Percentiles rank a stretch among this genome's conserved stretches.
Conservation (phyloP, 352 stramenopile genomes). For the Thraustotheca clavata region DNA sequence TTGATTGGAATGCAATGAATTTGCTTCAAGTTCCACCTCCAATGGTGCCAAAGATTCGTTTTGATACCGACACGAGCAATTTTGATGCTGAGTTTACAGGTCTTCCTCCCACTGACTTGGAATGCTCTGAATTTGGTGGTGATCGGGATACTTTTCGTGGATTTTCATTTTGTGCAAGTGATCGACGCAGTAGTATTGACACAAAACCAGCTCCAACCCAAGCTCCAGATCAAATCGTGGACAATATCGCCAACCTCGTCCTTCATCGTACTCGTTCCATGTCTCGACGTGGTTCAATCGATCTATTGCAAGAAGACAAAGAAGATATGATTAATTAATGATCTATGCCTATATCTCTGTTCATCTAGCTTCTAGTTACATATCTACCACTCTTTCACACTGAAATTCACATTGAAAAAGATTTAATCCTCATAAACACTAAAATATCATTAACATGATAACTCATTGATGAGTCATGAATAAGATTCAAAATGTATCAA, state of each 20-base stretch:
- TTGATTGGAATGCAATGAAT: conserved; percentile 92
- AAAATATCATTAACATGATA: too few species aligned
- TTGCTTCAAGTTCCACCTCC: conserved; percentile 84
- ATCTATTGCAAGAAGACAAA: neutral
- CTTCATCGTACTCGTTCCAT: conserved; percentile 17
- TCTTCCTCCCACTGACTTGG: conserved; percentile 50
- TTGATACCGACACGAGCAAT: conserved; percentile 89
- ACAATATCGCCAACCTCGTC: conserved; percentile 12
- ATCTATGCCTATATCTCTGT: neutral
- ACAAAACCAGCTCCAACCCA: neutral
- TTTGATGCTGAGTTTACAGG: conserved; percentile 91
- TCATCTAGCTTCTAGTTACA: too few species aligned
- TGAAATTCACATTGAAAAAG: too few species aligned
- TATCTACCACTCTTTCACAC: too few species aligned
- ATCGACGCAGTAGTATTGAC: conserved; percentile 15
- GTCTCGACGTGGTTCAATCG: conserved; percentile 15
- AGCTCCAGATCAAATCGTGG: neutral
- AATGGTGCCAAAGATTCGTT: conserved; percentile 77
- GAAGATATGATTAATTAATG: neutral
- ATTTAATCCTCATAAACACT: too few species aligned
- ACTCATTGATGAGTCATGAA: too few species aligned
- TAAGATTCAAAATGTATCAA: too few species aligned
- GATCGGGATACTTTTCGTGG: conserved; percentile 57
- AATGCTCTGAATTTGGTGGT: conserved; percentile 42
- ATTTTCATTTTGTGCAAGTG: conserved; percentile 63